A percentile compares a stretch with the other conserved stretches of the same genome.
phyloP scores from a whole-genome alignment of 1,284 basidiomycete species.

The Ceratobasidium sp. region DNA sequence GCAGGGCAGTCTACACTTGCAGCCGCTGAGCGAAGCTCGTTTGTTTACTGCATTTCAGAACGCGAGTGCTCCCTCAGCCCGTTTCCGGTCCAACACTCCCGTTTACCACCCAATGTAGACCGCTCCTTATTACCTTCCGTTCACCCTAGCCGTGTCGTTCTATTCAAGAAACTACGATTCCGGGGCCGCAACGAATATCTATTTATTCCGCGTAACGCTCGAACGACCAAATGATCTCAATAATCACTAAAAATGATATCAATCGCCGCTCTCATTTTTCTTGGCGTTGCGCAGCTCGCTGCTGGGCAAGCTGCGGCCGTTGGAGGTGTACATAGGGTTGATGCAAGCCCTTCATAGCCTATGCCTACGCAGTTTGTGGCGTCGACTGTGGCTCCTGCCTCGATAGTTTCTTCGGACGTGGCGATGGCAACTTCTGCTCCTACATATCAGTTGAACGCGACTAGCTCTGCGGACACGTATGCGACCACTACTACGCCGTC shows the following conservation, averaged over 20 bases:
- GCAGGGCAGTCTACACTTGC: neutral
- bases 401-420: slow-evolving; percentile 17
- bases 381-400: neutral
- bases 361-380: neutral
- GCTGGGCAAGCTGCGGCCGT: slow-evolving; percentile 31
- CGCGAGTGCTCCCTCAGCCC: slow-evolving; percentile 24
- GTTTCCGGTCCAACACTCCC: slow-evolving; percentile 16
- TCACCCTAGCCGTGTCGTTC: neutral
- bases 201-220: neutral
- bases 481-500: slow-evolving; percentile 27
- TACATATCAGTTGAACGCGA: neutral
- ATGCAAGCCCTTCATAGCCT: neutral
- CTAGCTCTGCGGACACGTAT: slow-evolving; percentile 17
- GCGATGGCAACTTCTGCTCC: slow-evolving; percentile 7
- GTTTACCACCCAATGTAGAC: slow-evolving; percentile 24
- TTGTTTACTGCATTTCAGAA: slow-evolving; percentile 10
- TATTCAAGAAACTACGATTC: too few species aligned
- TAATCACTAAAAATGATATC: slow-evolving; percentile 13
- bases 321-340: slow-evolving; percentile 20
- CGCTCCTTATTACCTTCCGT: slow-evolving; percentile 11
- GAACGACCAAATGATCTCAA: too few species aligned
- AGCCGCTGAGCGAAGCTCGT: neutral
- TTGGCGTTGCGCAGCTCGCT: neutral
- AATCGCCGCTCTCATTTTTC: slow-evolving; percentile 8
- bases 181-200: neutral